A percentile compares a stretch with the other conserved stretches of the same genome.
Conservation (phyloP, 2,329 filamentous ascomycete species). For the Knoxdaviesia capensis region DNA sequence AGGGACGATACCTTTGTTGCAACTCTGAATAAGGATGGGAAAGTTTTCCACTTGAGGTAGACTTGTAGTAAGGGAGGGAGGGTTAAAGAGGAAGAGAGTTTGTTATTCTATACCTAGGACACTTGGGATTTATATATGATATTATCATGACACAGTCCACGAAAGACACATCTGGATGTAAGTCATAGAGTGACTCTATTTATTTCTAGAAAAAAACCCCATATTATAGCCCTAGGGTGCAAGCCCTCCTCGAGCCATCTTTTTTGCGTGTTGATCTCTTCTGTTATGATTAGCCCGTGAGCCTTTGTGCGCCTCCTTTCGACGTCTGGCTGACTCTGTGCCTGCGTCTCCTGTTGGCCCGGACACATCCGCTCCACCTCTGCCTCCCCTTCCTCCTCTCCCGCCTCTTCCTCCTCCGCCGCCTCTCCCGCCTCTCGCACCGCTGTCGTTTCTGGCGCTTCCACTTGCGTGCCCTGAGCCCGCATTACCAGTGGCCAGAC, state of each 20-base stretch:
- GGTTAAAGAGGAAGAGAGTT: too few relatives aligned
- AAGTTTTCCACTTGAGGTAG: too few relatives aligned
- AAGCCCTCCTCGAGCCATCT: slow-evolving; percentile 36
- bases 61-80: too few relatives aligned
- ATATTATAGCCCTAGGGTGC: slow-evolving; percentile 10
- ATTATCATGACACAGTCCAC: too few relatives aligned
- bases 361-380: slow-evolving; percentile 38
- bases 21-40: too few relatives aligned
- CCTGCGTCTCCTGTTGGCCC: slow-evolving; percentile 46
- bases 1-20: too few relatives aligned
- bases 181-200: too few relatives aligned
- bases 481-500: slow-evolving; percentile 5
- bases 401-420: slow-evolving; percentile 23
- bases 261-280: slow-evolving; percentile 45
- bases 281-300: slow-evolving; percentile 75
- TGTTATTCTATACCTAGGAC: too few relatives aligned
- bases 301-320: slow-evolving; percentile 68
- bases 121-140: too few relatives aligned
- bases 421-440: slow-evolving; percentile 24
- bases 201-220: too few relatives aligned
- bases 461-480: slow-evolving; percentile 12
- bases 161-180: too few relatives aligned
- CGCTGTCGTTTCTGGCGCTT: slow-evolving; percentile 17
- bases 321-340: slow-evolving; percentile 50
- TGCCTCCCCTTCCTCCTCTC: slow-evolving; percentile 27